These are phyloP conservation scores for Emydomyces testavorans DNA, from an alignment of 2,329 filamentous ascomycete genomes.

Conservation along the genomic window DNA sequence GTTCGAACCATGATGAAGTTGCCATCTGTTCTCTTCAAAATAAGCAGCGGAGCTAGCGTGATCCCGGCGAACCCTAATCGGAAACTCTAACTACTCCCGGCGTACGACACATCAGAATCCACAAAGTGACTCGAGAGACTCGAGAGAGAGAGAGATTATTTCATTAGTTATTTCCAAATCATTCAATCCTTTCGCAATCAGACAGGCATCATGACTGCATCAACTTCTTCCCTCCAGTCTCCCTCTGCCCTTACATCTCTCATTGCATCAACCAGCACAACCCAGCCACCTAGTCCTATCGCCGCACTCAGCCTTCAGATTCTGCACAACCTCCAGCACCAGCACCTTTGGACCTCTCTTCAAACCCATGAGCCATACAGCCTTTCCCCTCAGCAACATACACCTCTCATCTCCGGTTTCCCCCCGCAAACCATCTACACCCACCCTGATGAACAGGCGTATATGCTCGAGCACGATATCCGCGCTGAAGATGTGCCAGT, in stretches of 20 bases:
- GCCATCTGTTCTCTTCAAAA: slow-evolving; percentile 30
- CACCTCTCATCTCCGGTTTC: slow-evolving; percentile 48
- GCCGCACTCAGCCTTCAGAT: slow-evolving; percentile 46
- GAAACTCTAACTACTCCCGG: not conserved
- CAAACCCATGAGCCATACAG: slow-evolving; percentile 37
- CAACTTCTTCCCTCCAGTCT: not conserved
- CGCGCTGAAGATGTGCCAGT: slow-evolving; percentile 37
- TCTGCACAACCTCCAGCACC: slow-evolving; percentile 52
- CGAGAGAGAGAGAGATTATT: too few relatives aligned
- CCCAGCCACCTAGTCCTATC: slow-evolving; percentile 20
- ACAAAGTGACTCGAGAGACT: too few relatives aligned
- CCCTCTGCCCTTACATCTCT: slow-evolving; percentile 34
- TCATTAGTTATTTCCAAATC: too few relatives aligned
- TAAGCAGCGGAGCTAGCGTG: slow-evolving; percentile 14
- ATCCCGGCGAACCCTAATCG: slow-evolving; percentile 3
- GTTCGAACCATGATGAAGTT: slow-evolving; percentile 20
- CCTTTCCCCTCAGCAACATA: slow-evolving; percentile 24
- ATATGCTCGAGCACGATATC: slow-evolving; percentile 43
- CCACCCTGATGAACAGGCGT: slow-evolving; percentile 54
- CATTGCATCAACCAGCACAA: slow-evolving; percentile 24
- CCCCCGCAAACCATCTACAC: slow-evolving; percentile 50
- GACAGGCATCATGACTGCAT: not conserved
- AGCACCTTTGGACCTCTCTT: slow-evolving; percentile 51
- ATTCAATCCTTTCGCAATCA: not conserved
- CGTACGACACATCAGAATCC: too few relatives aligned